Evolutionary conservation across 2,329 filamentous ascomycete genomes (phyloP), one percentile per base, ranked within the genome.

Genomic region (Talaromyces albobiverticillius): DNA sequence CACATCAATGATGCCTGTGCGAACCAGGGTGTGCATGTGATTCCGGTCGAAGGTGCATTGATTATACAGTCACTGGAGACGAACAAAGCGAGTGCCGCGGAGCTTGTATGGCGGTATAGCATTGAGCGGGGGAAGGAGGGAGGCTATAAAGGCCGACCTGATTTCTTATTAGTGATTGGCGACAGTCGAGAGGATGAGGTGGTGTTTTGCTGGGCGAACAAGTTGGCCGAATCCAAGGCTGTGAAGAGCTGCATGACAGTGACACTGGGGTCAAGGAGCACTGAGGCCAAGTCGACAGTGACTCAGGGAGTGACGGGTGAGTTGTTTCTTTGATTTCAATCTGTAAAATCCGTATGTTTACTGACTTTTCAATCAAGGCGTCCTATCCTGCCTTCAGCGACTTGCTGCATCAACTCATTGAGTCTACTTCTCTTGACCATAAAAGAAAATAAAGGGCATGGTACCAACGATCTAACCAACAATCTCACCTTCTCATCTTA

Each of bases 1-100:
- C 92, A 96, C 64, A 94, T 97, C 78, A 97, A 97, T 67, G 92
- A 96, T 66, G 89, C 90, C 0, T 96, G 91, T 67, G 87, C 90
- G 67, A 83, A 82, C 53, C 89, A 95, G 71, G 82, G 85, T 29
- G 88, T 97, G 4, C 90, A 91, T 65, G 93, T 93, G 4, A 83
- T 95, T 16, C 87, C 89, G 1, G 78, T 90, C 13, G 89, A 94
- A 54, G 85, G 89, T 29, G 88, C 86, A 40, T 85, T 97, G 48
- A 79, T 92, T 10, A 90, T 96, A 14, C 92, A 96, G 68, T 88
- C 90, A 4, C 81, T 88, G 40, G 86, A 91, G 67, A 95, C 88
- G 79, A 94, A 89, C 67, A 97, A 97, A 76, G 85, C 85, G 38
- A 92, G 88, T 0, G 93, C 93, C 0, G 88, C 90, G 0, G 81